Evolutionary conservation across 805 yeast species (phyloP).

Genomic region (Cyberlindnera samutprakarnensis): DNA sequence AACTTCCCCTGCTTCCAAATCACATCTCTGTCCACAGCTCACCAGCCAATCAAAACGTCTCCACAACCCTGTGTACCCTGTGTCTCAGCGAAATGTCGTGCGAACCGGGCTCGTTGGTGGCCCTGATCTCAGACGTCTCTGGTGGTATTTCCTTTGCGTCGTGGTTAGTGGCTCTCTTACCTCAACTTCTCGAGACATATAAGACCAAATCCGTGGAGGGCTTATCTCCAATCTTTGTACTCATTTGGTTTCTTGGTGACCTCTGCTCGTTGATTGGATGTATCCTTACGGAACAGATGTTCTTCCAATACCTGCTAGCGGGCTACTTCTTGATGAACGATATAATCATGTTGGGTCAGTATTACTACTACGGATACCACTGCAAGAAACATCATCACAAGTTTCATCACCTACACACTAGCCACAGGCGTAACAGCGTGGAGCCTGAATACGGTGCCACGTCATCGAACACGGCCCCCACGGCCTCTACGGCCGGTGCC

Average conservation of each 20-base stretch:
- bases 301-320: conserved; percentile 73
- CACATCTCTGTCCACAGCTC: too few species aligned
- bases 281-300: conserved; percentile 63
- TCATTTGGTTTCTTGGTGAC: conserved; percentile 38
- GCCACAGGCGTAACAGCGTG: conserved; percentile 4
- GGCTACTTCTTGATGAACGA: conserved; percentile 71
- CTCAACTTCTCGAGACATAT: conserved; percentile 51
- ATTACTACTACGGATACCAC: conserved; percentile 50
- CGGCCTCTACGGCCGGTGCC: too few species aligned
- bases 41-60: too few species aligned
- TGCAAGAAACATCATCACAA: conserved; percentile 25
- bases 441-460: conserved; percentile 1
- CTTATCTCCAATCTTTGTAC: conserved; percentile 43
- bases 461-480: conserved; percentile 2
- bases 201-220: conserved; percentile 54
- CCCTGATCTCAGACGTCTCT: conserved; percentile 26
- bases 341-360: conserved; percentile 59
- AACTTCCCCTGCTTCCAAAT: too few species aligned
- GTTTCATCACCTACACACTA: conserved; percentile 27
- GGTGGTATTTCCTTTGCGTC: conserved; percentile 39
- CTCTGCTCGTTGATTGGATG: conserved; percentile 59
- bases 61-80: too few species aligned
- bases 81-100: conserved; percentile 10
- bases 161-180: conserved; percentile 43
- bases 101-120: conserved; percentile 7